Conservation (phyloP, 176 grass and related monocot genomes). For the Oryza meridionalis region DNA sequence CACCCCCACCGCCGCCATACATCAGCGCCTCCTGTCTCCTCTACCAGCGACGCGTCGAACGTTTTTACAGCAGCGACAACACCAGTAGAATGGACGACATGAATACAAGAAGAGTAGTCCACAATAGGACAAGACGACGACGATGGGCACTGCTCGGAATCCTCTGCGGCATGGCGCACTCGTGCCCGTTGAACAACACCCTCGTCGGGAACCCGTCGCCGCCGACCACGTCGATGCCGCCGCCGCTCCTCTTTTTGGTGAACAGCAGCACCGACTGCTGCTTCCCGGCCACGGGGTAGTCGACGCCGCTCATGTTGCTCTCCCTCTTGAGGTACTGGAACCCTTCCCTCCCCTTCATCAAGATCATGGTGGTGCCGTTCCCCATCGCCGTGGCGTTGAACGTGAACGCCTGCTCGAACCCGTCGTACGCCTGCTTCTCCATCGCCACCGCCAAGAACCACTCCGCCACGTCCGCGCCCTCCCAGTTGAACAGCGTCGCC, state of each 20-base stretch:
- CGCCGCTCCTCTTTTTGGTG: slow-evolving; percentile 34
- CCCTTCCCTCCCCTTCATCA: slow-evolving; percentile 44
- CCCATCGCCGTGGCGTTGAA: slow-evolving; percentile 65
- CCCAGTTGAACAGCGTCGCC: slow-evolving; percentile 86
- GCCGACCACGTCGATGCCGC: slow-evolving; percentile 42
- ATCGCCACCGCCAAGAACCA: slow-evolving; percentile 71
- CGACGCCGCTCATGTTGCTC: slow-evolving; percentile 48
- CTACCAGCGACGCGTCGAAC: too few species aligned
- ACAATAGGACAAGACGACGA: not conserved
- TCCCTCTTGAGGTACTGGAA: slow-evolving; percentile 49
- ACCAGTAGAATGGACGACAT: not conserved
- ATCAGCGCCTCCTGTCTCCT: too few species aligned
- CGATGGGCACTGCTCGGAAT: slow-evolving; percentile 36
- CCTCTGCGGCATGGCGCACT: slow-evolving; percentile 72
- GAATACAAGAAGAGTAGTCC: not conserved
- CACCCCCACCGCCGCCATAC: too few species aligned
- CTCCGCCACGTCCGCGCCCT: slow-evolving; percentile 34
- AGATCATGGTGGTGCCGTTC: slow-evolving; percentile 49
- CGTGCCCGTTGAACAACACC: slow-evolving; percentile 81
- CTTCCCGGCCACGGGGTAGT: slow-evolving; percentile 65
- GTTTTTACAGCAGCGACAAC: not conserved
- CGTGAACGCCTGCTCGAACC: slow-evolving; percentile 51
- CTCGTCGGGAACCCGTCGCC: slow-evolving; percentile 73
- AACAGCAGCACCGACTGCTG: slow-evolving; percentile 76
- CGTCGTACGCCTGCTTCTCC: slow-evolving; percentile 39